Evolutionary conservation across 306 rosid species (phyloP).

Genomic region (Luffa acutangula): DNA sequence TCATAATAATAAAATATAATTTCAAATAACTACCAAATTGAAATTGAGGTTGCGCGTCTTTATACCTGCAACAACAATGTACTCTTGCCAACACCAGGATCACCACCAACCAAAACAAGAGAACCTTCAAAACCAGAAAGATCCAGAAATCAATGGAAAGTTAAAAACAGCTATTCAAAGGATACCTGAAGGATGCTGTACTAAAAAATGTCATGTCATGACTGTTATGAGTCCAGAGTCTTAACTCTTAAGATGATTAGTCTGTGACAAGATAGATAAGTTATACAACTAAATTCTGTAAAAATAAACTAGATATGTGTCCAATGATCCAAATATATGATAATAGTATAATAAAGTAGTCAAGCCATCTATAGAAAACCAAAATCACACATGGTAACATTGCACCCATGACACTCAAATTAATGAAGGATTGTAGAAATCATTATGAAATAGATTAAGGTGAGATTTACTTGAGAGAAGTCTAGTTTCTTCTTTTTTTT

Average conservation of each 20-base stretch:
- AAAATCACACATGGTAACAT: neutral
- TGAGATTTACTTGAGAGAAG: neutral
- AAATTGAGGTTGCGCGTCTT: neutral
- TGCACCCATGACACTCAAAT: neutral
- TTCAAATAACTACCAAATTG: neutral
- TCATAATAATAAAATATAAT: neutral
- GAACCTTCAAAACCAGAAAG: slow-evolving; percentile 56
- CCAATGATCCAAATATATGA: no score
- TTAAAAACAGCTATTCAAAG: neutral
- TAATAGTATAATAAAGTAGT: no score
- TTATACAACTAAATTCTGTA: no score
- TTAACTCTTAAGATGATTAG: no score
- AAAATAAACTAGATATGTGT: no score
- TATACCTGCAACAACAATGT: slow-evolving; percentile 84
- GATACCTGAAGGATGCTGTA: slow-evolving; percentile 1
- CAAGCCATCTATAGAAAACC: neutral
- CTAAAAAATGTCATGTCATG: neutral
- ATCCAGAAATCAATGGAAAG: neutral
- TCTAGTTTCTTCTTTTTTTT: neutral
- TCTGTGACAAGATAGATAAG: no score
- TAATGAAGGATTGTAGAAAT: neutral
- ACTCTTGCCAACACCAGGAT: slow-evolving; percentile 98
- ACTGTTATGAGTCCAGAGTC: no score
- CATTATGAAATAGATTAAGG: neutral
- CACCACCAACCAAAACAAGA: slow-evolving; percentile 79